These are phyloP conservation scores for Fomitopsis palustris DNA, from an alignment of 1,284 basidiomycete genomes.

Conservation along the genomic window DNA sequence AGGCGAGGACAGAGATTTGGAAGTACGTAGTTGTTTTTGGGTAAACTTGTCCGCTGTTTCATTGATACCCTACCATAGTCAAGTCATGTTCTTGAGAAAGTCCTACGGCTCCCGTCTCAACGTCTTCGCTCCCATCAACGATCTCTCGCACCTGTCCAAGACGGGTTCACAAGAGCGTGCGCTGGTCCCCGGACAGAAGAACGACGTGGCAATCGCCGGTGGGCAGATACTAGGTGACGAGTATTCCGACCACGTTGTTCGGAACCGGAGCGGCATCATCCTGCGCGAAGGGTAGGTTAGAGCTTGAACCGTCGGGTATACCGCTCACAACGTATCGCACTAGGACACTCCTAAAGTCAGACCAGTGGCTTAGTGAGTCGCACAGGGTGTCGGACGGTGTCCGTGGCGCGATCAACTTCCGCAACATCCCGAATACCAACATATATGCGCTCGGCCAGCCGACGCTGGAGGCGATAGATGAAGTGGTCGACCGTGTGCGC, in stretches of 20 bases:
- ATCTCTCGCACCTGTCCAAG: conserved; percentile 77
- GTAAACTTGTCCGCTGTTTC: too few relatives aligned
- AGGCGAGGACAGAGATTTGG: conserved; percentile 90
- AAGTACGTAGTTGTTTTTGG: conserved; percentile 81
- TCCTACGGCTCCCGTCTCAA: conserved; percentile 75
- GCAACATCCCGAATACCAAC: conserved; percentile 79
- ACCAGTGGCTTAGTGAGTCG: conserved; percentile 83
- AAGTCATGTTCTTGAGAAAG: conserved; percentile 83
- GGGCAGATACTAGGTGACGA: conserved; percentile 90
- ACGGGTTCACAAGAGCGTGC: conserved; percentile 53
- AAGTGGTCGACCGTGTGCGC: conserved; percentile 75
- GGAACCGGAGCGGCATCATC: conserved; percentile 93
- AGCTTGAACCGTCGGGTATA: not conserved
- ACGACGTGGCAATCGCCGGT: conserved; percentile 77
- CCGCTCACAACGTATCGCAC: not conserved
- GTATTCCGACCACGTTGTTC: conserved; percentile 90
- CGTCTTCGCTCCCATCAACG: conserved; percentile 86
- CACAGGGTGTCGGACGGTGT: conserved; percentile 63
- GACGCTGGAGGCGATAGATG: conserved; percentile 85
- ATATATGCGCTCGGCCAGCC: conserved; percentile 95
- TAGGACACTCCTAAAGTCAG: conserved; percentile 87
- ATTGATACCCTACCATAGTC: conserved; percentile 41
- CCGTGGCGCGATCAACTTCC: conserved; percentile 93
- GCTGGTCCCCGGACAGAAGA: conserved; percentile 61
- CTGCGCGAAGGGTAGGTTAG: conserved; percentile 73